Percentiles rank a stretch among this genome's conserved stretches.
These are phyloP conservation scores for Rhizopogon vinicolor DNA, from an alignment of 768 basidiomycete genomes.

Conservation along the genomic window DNA sequence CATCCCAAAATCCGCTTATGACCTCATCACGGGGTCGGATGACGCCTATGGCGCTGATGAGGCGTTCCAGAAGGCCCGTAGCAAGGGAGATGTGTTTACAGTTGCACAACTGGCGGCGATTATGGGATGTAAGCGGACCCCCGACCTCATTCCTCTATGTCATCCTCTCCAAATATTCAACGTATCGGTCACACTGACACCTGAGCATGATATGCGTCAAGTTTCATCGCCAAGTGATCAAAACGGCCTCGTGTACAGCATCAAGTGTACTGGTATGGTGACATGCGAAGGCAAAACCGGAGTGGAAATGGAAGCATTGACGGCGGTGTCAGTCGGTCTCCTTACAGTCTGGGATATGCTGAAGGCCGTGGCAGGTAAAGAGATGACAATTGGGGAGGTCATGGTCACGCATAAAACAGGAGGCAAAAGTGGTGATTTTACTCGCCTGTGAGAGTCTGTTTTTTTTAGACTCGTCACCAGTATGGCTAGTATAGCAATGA, in stretches of 20 bases:
- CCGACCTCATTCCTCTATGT: slow-evolving; percentile 82
- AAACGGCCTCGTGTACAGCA: slow-evolving; percentile 34
- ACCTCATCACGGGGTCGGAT: slow-evolving; percentile 44
- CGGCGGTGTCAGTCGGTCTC: slow-evolving; percentile 72
- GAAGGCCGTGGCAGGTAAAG: slow-evolving; percentile 83
- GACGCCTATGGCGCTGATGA: slow-evolving; percentile 7
- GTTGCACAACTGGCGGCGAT: slow-evolving; percentile 83
- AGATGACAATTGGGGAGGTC: slow-evolving; percentile 75
- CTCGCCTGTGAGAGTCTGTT: slow-evolving; percentile 7
- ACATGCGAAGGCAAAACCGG: slow-evolving; percentile 79
- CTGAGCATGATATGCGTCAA: slow-evolving; percentile 26
- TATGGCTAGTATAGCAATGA: no score
- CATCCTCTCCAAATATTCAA: slow-evolving; percentile 77
- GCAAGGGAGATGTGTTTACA: slow-evolving; percentile 68
- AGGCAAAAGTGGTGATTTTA: slow-evolving; percentile 72
- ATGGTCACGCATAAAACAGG: slow-evolving; percentile 65
- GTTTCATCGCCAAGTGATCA: neutral
- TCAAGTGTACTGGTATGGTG: slow-evolving; percentile 64
- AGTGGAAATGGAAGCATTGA: slow-evolving; percentile 92
- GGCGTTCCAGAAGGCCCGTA: slow-evolving; percentile 45
- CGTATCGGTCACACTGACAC: slow-evolving; percentile 56
- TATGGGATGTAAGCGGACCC: slow-evolving; percentile 82
- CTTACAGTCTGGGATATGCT: slow-evolving; percentile 94
- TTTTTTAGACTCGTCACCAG: neutral
- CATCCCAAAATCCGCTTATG: slow-evolving; percentile 60